Conservation (phyloP, 352 stramenopile species). For the Globisporangium spinosum region DNA sequence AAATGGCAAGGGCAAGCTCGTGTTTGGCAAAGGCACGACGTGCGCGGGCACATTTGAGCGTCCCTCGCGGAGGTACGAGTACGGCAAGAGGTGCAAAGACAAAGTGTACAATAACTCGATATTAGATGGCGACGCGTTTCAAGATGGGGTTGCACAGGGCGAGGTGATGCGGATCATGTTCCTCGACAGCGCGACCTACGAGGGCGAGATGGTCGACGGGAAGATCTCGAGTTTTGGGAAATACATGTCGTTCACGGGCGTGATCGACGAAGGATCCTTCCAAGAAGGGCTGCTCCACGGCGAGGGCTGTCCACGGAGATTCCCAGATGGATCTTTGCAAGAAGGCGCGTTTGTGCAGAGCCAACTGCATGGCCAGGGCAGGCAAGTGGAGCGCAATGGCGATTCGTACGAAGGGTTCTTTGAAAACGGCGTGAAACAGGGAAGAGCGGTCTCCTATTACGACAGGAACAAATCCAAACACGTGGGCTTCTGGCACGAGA, state of each 20-base stretch:
- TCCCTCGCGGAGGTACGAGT: constrained; percentile 37
- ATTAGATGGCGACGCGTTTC: constrained; percentile 48
- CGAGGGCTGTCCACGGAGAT: constrained; percentile 35
- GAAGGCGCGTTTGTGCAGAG: constrained; percentile 47
- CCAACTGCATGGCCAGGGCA: constrained; percentile 40
- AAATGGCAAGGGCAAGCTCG: constrained; percentile 42
- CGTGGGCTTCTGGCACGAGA: constrained; percentile 64
- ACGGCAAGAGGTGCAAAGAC: constrained; percentile 36
- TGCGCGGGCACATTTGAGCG: constrained; percentile 44
- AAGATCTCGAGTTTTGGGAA: constrained; percentile 45
- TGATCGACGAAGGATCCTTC: constrained; percentile 65
- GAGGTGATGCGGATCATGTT: constrained; percentile 46
- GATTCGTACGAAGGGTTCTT: constrained; percentile 67
- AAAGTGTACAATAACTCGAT: constrained; percentile 35
- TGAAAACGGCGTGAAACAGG: constrained; percentile 41
- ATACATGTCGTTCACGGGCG: constrained; percentile 58
- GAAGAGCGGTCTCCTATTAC: constrained; percentile 39
- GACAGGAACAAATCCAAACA: constrained; percentile 36
- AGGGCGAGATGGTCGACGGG: constrained; percentile 62
- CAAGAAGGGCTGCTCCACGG: constrained; percentile 55
- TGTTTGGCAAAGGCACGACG: constrained; percentile 57
- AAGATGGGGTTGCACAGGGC: constrained; percentile 46
- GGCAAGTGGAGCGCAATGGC: constrained; percentile 34
- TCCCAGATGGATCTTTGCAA: constrained; percentile 44
- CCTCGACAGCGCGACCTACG: constrained; percentile 57